A percentile compares a stretch with the other conserved stretches of the same genome.
Evolutionary conservation across 164 flowering plant genomes (phyloP).

Genomic region (Sextonia rubra): DNA sequence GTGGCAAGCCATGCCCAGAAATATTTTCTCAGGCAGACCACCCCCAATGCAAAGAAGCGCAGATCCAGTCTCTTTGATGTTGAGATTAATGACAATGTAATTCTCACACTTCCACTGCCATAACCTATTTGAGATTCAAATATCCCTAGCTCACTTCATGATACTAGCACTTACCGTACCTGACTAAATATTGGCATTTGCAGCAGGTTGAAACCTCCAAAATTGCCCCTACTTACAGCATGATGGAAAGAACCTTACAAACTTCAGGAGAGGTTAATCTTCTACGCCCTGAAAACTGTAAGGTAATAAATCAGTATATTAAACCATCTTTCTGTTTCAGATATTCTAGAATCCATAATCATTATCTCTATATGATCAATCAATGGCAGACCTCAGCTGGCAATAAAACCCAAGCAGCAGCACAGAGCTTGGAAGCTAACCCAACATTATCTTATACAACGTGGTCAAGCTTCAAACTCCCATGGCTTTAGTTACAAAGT

Average conservation of each 20-base stretch:
- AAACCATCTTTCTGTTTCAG: background rate
- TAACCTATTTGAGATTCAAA: background rate
- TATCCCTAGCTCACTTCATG: background rate
- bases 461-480: constrained; percentile 2
- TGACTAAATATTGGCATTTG: background rate
- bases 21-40: constrained; percentile 28
- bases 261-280: constrained; percentile 3
- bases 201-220: background rate
- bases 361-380: background rate
- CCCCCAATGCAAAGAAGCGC: constrained; percentile 18
- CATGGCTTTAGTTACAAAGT: constrained; percentile 1
- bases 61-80: constrained; percentile 36
- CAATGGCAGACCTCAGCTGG: background rate
- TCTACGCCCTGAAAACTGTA: background rate
- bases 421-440: constrained; percentile 3
- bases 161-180: background rate
- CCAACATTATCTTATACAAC: background rate
- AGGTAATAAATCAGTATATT: constrained; percentile 1
- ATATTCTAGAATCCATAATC: background rate
- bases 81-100: constrained; percentile 11
- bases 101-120: background rate
- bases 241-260: background rate
- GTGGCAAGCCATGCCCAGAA: constrained; percentile 52
- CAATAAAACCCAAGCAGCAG: background rate
- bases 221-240: background rate